Base-by-base conservation (phyloP, 371 early-diverging fungal species). In the Apophysomyces ossiformis region DNA sequence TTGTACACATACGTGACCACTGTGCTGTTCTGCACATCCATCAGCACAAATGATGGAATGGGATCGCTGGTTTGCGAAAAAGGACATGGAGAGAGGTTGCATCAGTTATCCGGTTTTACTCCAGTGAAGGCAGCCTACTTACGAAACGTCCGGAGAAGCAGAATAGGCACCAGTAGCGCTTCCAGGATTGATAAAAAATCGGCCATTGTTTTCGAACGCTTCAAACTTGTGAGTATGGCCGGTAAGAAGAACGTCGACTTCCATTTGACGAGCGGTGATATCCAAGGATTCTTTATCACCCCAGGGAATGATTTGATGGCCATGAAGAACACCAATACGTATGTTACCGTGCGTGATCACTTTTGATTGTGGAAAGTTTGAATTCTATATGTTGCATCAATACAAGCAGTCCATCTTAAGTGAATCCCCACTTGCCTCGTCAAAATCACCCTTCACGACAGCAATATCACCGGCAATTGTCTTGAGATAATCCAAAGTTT, bases 111-210 rank as follows among this genome's bases (percentile, higher is more conserved):
- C n/a, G 41, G 13, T 41, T 11, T 38, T 21, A 11, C 26, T n/a
- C 57, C 18, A 12, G 43, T 21, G 36, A 7, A 21, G n/a, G 5
- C 3, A 35, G 41, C 16, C 7, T 26, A 76, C 86, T 64, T 79
- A 79, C 83, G 68, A 66, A 66, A 60, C 65, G 58, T 82, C 73
- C 64, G 79, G 72, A 65, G 68, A 69, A 62, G 79, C 69, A 62
- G 87, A 74, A 67, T 86, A 91, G 6, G 95, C 95, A 41, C 97
- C 98, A 0, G 98, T 98, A 8, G 95, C 95, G 46, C 92, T 91
- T 21, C 98, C 98, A 11, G 98, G 98, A 71, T 97, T 95, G 47
- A 96, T 87, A 74, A 92, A 98, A 71, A 95, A 95, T 68, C 91
- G 76, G 16, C 94, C 94, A 60, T 96, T 93, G 58, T 86, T 84